A percentile compares a stretch with the other conserved stretches of the same genome.
Evolutionary conservation across 139 green algal species (phyloP).

Genomic region (Chlamydomonas incerta): DNA sequence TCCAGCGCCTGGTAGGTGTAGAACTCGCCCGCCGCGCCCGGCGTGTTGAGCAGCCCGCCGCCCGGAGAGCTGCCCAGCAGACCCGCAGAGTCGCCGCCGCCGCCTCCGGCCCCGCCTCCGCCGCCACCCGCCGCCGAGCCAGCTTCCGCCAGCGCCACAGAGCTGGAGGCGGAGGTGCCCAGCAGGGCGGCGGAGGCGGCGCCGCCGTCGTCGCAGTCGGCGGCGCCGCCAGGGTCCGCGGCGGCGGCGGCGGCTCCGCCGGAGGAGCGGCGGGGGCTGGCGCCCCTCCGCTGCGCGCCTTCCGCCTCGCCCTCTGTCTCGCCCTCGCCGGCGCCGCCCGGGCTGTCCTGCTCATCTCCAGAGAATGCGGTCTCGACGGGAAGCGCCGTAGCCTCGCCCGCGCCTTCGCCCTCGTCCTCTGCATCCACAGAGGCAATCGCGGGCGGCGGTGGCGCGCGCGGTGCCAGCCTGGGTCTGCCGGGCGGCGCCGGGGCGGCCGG

Average conservation of each 20-base stretch:
- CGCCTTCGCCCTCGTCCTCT: no score
- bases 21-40: conserved; percentile 38
- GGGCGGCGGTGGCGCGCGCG: background rate
- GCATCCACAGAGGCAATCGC: no score
- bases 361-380: conserved; percentile 62
- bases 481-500: no score
- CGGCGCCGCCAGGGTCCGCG: background rate
- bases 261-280: no score
- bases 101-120: no score
- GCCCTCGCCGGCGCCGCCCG: no score
- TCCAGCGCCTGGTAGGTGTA: conserved; percentile 68
- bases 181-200: background rate
- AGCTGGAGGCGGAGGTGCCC: conserved; percentile 50
- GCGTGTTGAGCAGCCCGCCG: conserved; percentile 41
- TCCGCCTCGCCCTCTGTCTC: no score
- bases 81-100: background rate
- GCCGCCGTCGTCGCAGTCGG: no score
- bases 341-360: conserved; percentile 51
- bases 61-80: conserved; percentile 59
- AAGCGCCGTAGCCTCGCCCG: background rate
- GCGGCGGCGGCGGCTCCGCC: background rate
- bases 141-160: no score
- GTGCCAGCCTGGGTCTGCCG: no score
- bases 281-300: no score
- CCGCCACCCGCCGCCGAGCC: no score